Evolutionary conservation across 2,329 filamentous ascomycete species (phyloP).

Genomic region (Fusarium illudens): DNA sequence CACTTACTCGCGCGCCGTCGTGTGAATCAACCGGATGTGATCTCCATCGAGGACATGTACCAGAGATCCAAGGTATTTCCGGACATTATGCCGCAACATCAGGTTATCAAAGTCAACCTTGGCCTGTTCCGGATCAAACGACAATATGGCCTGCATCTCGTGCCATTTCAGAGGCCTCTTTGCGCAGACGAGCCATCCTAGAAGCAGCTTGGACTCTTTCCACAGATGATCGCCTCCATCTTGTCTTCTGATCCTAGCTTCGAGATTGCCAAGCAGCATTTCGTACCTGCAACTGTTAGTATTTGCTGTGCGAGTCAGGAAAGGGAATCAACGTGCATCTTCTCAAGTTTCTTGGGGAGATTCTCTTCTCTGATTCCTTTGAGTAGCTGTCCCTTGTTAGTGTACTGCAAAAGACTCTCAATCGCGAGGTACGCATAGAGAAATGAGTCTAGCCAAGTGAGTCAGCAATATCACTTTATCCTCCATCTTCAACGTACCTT

Average conservation of each 20-base stretch:
- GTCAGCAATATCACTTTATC: not conserved
- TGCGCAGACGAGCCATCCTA: slow-evolving; percentile 53
- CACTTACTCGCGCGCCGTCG: not conserved
- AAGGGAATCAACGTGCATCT: not conserved
- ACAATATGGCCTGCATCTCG: slow-evolving; percentile 51
- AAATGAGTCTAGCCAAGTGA: not conserved
- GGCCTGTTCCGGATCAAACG: slow-evolving; percentile 31
- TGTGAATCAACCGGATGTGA: not conserved
- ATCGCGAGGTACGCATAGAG: not conserved
- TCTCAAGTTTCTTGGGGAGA: not conserved
- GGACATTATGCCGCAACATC: slow-evolving; percentile 34
- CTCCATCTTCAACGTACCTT: not conserved
- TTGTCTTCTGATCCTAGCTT: not conserved
- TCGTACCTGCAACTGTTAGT: not conserved
- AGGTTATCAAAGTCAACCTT: slow-evolving; percentile 26
- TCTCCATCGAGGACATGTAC: not conserved
- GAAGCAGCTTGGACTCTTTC: slow-evolving; percentile 41
- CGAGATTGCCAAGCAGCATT: not conserved
- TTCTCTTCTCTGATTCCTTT: not conserved
- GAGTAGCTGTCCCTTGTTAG: not conserved
- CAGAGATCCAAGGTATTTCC: not conserved
- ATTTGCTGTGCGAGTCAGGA: no score
- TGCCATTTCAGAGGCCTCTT: slow-evolving; percentile 52
- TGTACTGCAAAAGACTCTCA: not conserved
- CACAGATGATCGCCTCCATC: not conserved